A percentile compares a stretch with the other conserved stretches of the same genome.
Evolutionary conservation across 2,329 filamentous ascomycete genomes (phyloP).

Genomic region (Pleochaeta shiraiana): DNA sequence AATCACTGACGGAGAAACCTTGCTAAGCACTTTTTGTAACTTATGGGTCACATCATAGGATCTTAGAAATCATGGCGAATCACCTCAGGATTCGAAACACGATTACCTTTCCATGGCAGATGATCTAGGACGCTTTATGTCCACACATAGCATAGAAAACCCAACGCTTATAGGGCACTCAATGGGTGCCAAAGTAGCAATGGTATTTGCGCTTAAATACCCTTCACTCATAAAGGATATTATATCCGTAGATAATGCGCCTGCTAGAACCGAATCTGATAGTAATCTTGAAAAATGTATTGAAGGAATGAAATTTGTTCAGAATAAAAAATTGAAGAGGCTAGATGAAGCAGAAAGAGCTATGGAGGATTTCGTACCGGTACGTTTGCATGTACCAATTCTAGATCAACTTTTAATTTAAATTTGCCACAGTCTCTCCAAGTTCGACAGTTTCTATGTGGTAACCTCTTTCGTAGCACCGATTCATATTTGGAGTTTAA

Average conservation of each 20-base stretch:
- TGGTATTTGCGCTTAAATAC: constrained; percentile 57
- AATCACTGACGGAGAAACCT: neutral
- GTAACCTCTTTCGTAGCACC: constrained; percentile 46
- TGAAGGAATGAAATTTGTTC: constrained; percentile 64
- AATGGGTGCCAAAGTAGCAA: constrained; percentile 90
- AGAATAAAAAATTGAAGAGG: constrained; percentile 41
- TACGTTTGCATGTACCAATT: constrained; percentile 19
- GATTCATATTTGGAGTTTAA: constrained; percentile 44
- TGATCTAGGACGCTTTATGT: constrained; percentile 63
- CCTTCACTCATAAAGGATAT: constrained; percentile 47
- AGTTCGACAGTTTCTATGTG: constrained; percentile 79
- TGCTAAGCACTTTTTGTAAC: neutral
- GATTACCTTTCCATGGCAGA: constrained; percentile 66
- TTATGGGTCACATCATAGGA: constrained; percentile 30
- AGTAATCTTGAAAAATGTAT: constrained; percentile 63
- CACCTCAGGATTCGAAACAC: constrained; percentile 53
- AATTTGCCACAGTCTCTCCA: constrained; percentile 30
- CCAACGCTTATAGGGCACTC: constrained; percentile 78
- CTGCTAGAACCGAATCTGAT: constrained; percentile 54
- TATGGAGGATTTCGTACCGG: constrained; percentile 49
- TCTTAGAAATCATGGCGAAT: constrained; percentile 82
- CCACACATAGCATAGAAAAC: constrained; percentile 43
- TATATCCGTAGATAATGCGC: constrained; percentile 80
- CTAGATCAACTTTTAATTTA: too few relatives aligned
- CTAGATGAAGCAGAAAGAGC: constrained; percentile 66